Conservation (phyloP, 164 flowering plant species). For the Brasenia schreberi region DNA sequence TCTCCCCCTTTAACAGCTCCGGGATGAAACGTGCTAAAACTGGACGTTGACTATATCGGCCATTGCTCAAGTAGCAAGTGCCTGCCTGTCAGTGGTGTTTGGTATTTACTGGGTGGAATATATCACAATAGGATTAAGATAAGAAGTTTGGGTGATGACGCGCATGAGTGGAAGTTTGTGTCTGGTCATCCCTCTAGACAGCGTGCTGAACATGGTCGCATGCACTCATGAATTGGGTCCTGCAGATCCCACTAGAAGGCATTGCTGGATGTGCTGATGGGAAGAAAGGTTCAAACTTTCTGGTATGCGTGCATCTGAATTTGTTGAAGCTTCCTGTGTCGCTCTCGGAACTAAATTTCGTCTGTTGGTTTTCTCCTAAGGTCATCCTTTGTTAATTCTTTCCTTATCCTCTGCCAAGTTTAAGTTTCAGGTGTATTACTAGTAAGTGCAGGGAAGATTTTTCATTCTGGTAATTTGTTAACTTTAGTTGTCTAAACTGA, state of each 20-base stretch:
- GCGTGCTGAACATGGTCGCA: not conserved
- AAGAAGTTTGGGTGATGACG: not conserved
- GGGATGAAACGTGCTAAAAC: constrained; percentile 98
- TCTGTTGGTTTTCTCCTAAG: not conserved
- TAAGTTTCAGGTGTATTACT: not conserved
- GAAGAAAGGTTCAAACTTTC: not conserved
- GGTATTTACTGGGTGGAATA: not conserved
- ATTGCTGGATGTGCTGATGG: not conserved
- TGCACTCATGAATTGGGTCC: not conserved
- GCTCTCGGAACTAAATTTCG: too few relatives aligned
- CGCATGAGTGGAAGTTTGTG: not conserved
- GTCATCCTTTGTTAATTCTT: not conserved
- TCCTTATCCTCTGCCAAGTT: not conserved
- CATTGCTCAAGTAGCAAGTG: not conserved
- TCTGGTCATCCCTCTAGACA: not conserved
- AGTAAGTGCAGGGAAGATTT: too few relatives aligned
- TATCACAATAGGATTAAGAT: not conserved
- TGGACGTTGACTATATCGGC: constrained; percentile 26
- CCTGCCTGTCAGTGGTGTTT: not conserved
- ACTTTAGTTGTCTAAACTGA: not conserved
- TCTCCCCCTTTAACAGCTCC: constrained; percentile 81
- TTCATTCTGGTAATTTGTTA: not conserved
- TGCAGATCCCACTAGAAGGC: not conserved
- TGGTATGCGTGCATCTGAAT: not conserved
- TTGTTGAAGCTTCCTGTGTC: not conserved